A percentile compares a stretch with the other conserved stretches of the same genome.
Evolutionary conservation across 768 basidiomycete species (phyloP).

Genomic region (Glaciozyma martinii): DNA sequence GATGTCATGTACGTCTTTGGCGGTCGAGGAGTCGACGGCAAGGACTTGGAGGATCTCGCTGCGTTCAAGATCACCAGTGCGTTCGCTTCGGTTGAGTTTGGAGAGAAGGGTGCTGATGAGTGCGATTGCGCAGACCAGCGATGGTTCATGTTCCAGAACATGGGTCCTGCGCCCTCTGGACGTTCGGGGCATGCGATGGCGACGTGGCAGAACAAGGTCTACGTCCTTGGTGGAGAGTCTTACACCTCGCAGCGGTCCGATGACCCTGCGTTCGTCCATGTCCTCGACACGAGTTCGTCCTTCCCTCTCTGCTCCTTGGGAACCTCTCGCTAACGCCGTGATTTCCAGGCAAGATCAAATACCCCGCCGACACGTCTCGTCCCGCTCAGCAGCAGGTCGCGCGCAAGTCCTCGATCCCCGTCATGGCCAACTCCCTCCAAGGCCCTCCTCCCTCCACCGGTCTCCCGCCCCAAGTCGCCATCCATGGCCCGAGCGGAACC

Average conservation of each 20-base stretch:
- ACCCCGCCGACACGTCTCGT: slow-evolving; percentile 52
- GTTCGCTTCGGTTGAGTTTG: slow-evolving; percentile 36
- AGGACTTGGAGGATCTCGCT: slow-evolving; percentile 85
- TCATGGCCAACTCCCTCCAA: slow-evolving; percentile 4
- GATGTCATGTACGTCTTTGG: slow-evolving; percentile 98
- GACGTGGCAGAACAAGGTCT: slow-evolving; percentile 73
- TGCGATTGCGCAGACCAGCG: slow-evolving; percentile 58
- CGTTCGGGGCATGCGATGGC: slow-evolving; percentile 99
- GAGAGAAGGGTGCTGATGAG: background rate
- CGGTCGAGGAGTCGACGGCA: slow-evolving; percentile 91
- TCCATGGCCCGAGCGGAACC: background rate
- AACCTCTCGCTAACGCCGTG: slow-evolving; percentile 49
- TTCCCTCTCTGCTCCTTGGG: background rate
- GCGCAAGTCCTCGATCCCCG: slow-evolving; percentile 28
- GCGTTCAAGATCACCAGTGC: slow-evolving; percentile 95
- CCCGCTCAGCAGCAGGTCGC: background rate
- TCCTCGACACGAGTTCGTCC: slow-evolving; percentile 84
- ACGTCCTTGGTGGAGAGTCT: slow-evolving; percentile 91
- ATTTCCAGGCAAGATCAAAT: slow-evolving; percentile 85
- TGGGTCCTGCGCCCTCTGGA: slow-evolving; percentile 89
- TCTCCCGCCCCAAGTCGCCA: slow-evolving; percentile 5
- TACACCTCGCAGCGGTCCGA: slow-evolving; percentile 55
- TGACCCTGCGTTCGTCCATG: slow-evolving; percentile 72
- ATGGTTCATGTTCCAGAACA: slow-evolving; percentile 99
- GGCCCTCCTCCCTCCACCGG: slow-evolving; percentile 10